Evolutionary conservation across 139 green algal genomes (phyloP), one percentile per base, ranked within the genome.

Genomic region (Deuterostichococcus epilithicus): DNA sequence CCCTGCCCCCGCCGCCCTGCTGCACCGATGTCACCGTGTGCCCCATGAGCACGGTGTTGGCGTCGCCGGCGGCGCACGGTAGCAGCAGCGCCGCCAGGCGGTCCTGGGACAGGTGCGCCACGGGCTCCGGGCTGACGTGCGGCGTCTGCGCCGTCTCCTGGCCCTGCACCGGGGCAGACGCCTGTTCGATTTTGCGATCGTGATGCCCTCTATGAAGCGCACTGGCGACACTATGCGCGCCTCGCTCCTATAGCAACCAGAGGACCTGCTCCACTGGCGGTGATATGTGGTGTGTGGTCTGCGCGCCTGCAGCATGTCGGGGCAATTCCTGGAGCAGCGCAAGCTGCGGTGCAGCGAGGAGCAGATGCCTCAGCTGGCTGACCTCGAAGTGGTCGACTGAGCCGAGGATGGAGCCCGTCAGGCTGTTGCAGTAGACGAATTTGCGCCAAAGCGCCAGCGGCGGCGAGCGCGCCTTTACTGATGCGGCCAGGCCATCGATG

Each of bases 61-160:
- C n/a, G n/a, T 39, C 35, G 45, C 70, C n/a, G 36, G 63, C 37
- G 18, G 70, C 39, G 25, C 25, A 28, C 37, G 38, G 20, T 26
- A 88, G 76, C 84, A 98, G 80, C 77, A 95, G 71, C 30, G 88
- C 88, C 82, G 97, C 73, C 72, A 98, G 85, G 15, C 84, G 80
- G 84, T 94, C 82, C 82, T 98, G 94, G 0, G 92, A 86, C 37
- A 98, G 86, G 83, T 98, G 94, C 0, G 83, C 83, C 18, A 96
- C 80, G 1, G 88, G 86, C 79, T 94, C 92, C 15, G 91, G 90
- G 5, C 84, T 88, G 26, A 91, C 68, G 33, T 76, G 26, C 3
- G 72, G 76, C 78, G 78, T 59, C n/a, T 68, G 58, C 0, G 85
- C 78, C 23, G 59, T 70, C 35, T 78, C 66, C 59, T 87, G 84